A percentile compares a stretch with the other conserved stretches of the same genome.
These are phyloP conservation scores for Bisporella sp. DNA, from an alignment of 2,329 filamentous ascomycete genomes.

Conservation along the genomic window DNA sequence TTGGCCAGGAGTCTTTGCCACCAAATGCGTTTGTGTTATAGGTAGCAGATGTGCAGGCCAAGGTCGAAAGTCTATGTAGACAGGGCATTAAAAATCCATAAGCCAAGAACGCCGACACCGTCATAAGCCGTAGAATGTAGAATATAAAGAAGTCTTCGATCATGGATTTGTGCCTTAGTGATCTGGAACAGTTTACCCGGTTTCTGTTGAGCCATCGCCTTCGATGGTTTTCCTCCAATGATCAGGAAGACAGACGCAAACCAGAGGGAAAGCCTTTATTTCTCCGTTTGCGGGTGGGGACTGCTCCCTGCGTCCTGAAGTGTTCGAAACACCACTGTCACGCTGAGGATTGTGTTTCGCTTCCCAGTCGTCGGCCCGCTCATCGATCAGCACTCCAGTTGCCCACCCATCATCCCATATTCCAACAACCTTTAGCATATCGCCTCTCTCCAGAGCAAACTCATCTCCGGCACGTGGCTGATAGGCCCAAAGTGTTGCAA, in stretches of 20 bases:
- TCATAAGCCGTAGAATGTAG: constrained; percentile 20
- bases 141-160: constrained; percentile 1
- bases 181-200: constrained; percentile 39
- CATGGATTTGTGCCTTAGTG: constrained; percentile 10
- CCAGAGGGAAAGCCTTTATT: constrained; percentile 95
- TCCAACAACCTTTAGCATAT: constrained; percentile 96
- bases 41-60: background rate
- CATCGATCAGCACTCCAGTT: constrained; percentile 77
- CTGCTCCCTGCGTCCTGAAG: constrained; percentile 53
- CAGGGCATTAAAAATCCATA: constrained; percentile 8
- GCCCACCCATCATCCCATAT: constrained; percentile 99
- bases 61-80: constrained; percentile 3
- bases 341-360: constrained; percentile 68
- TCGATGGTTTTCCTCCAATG: constrained; percentile 98
- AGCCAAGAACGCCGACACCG: constrained; percentile 21
- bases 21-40: too few relatives aligned
- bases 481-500: constrained; percentile 93
- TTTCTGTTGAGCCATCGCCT: constrained; percentile 68
- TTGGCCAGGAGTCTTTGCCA: background rate
- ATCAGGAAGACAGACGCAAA: constrained; percentile 90
- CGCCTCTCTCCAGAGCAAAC: constrained; percentile 85
- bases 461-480: constrained; percentile 90
- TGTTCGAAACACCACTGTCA: constrained; percentile 89
- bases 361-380: constrained; percentile 86
- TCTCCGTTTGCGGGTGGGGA: constrained; percentile 70